These are phyloP conservation scores for Gossypium mustelinum DNA, from an alignment of 345 rosid species.

Conservation along the genomic window DNA sequence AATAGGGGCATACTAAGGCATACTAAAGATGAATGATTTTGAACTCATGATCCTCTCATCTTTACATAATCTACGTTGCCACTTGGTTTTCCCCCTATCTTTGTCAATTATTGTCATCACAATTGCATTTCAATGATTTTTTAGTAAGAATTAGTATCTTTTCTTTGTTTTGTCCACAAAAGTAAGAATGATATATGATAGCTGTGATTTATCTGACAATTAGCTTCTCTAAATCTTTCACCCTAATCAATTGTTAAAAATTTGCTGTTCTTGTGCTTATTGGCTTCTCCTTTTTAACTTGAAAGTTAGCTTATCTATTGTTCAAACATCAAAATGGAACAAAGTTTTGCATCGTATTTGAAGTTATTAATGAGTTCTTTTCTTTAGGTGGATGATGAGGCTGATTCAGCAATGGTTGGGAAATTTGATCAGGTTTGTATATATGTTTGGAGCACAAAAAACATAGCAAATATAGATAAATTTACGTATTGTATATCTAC, in stretches of 20 bases:
- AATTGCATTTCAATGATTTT: background rate
- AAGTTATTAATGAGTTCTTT: conserved; percentile 6
- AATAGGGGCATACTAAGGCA: background rate
- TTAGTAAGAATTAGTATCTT: background rate
- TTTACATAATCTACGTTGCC: background rate
- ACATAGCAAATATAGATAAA: background rate
- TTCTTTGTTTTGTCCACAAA: background rate
- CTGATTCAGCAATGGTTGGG: conserved; percentile 32
- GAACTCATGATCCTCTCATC: background rate
- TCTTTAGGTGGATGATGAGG: conserved; percentile 31
- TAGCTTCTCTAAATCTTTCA: background rate
- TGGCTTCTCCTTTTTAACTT: background rate
- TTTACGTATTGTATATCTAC: background rate
- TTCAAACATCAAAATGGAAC: background rate
- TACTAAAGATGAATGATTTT: background rate
- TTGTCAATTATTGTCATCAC: background rate
- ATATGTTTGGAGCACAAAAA: background rate
- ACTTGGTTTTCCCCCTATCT: background rate
- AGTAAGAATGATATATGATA: background rate
- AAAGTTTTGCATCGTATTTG: background rate
- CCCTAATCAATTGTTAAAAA: background rate
- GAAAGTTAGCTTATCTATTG: conserved; percentile 10
- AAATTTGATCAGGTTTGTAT: conserved; percentile 30
- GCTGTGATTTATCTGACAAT: background rate
- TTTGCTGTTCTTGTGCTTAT: background rate